phyloP scores from a whole-genome alignment of 345 rosid genomes.

The Dipteronia sinensis region DNA sequence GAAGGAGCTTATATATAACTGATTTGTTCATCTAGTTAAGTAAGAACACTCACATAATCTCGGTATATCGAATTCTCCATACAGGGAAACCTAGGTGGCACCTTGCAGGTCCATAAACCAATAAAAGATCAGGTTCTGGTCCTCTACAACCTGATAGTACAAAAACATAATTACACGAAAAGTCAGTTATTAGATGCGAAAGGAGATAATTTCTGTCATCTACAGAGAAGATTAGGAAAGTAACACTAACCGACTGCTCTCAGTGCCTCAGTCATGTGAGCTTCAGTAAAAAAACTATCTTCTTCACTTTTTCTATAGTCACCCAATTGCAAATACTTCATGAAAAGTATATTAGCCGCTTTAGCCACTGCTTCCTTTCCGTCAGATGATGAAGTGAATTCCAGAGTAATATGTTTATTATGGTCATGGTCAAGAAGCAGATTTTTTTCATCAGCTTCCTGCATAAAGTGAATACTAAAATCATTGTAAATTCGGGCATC shows the following conservation, averaged over 20 bases:
- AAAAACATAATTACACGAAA: slow-evolving; percentile 18
- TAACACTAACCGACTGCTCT: slow-evolving; percentile 63
- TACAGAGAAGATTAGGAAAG: slow-evolving; percentile 13
- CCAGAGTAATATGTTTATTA: slow-evolving; percentile 48
- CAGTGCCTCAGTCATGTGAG: slow-evolving; percentile 66
- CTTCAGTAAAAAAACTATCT: slow-evolving; percentile 64
- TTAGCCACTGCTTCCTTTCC: slow-evolving; percentile 83
- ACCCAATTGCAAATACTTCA: slow-evolving; percentile 43
- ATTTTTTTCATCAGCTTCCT: slow-evolving; percentile 53
- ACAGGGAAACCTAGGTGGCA: slow-evolving; percentile 94
- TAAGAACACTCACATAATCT: slow-evolving; percentile 66
- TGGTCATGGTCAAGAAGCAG: slow-evolving; percentile 24
- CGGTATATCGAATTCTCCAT: slow-evolving; percentile 90
- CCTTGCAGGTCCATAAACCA: slow-evolving; percentile 86
- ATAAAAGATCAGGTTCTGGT: slow-evolving; percentile 76
- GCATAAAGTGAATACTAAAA: slow-evolving; percentile 6
- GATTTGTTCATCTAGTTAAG: slow-evolving; percentile 3
- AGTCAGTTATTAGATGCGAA: slow-evolving; percentile 10
- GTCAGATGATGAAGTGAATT: slow-evolving; percentile 70
- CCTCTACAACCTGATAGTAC: slow-evolving; percentile 57
- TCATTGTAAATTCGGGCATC: too few species aligned
- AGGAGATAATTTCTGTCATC: slow-evolving; percentile 1
- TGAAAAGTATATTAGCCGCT: slow-evolving; percentile 80
- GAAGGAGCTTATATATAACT: background rate
- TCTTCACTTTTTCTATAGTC: slow-evolving; percentile 38